Evolutionary conservation across 2,329 filamentous ascomycete species (phyloP).

Genomic region (Berkeleyomyces rouxiae): DNA sequence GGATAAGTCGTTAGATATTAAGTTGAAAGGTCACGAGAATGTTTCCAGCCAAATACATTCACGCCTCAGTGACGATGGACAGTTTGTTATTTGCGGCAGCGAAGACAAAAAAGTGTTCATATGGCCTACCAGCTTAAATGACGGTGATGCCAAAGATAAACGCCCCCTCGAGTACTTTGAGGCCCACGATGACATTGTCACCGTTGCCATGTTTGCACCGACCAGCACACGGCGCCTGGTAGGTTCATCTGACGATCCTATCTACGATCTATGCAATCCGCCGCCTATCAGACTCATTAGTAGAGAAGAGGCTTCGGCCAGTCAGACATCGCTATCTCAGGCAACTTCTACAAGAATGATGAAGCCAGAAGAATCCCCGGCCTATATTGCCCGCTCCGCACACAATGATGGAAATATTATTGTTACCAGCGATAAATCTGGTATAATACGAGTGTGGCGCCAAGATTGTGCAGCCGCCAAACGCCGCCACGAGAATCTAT

Average conservation of each 20-base stretch:
- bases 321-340: conserved; percentile 24
- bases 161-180: conserved; percentile 78
- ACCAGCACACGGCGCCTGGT: conserved; percentile 60
- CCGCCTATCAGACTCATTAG: conserved; percentile 73
- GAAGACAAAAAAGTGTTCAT: conserved; percentile 84
- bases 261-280: conserved; percentile 95
- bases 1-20: conserved; percentile 71
- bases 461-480: conserved; percentile 83
- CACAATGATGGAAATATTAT: conserved; percentile 81
- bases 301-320: conserved; percentile 42
- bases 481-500: conserved; percentile 60
- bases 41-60: conserved; percentile 80
- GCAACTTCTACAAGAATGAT: conserved; percentile 22
- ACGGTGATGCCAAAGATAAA: conserved; percentile 58
- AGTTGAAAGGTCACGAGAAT: conserved; percentile 85
- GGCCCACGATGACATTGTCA: conserved; percentile 76
- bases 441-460: conserved; percentile 83
- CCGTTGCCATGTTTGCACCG: conserved; percentile 74
- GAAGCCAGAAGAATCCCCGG: conserved; percentile 51
- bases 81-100: conserved; percentile 80
- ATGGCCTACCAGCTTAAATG: conserved; percentile 45
- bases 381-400: conserved; percentile 57
- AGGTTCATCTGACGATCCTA: conserved; percentile 67
- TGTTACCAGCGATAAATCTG: conserved; percentile 74
- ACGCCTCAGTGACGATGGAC: conserved; percentile 70